Percentiles rank a stretch among this genome's conserved stretches.
phyloP scores from a whole-genome alignment of 805 yeast genomes.

The Zygosaccharomyces rouxii region DNA sequence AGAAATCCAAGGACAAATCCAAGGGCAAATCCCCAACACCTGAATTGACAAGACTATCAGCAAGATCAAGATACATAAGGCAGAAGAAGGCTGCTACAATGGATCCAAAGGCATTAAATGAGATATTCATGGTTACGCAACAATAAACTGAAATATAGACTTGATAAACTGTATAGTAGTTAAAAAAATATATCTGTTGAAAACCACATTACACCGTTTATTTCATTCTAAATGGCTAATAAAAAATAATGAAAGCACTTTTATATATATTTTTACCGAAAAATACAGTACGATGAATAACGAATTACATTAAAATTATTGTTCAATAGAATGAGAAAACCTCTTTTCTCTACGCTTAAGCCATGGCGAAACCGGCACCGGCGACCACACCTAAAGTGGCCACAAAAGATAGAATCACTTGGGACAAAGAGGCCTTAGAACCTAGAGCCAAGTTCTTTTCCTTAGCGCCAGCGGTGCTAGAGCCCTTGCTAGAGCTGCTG shows the following conservation, averaged over 20 bases:
- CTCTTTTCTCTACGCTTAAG: slow-evolving; percentile 17
- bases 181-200: too few species aligned
- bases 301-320: slow-evolving; percentile 1
- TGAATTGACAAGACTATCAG: slow-evolving; percentile 57
- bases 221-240: too few species aligned
- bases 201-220: too few species aligned
- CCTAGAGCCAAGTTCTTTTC: slow-evolving; percentile 28
- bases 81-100: slow-evolving; percentile 89
- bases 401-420: slow-evolving; percentile 32
- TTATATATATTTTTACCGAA: not conserved
- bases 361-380: slow-evolving; percentile 38
- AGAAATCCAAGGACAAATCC: slow-evolving; percentile 25
- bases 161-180: not conserved
- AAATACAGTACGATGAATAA: slow-evolving; percentile 1
- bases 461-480: slow-evolving; percentile 21
- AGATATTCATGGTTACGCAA: slow-evolving; percentile 81
- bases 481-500: slow-evolving; percentile 14
- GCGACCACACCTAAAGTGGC: slow-evolving; percentile 35
- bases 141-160: slow-evolving; percentile 7
- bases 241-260: slow-evolving; percentile 1
- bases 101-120: slow-evolving; percentile 85
- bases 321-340: not conserved
- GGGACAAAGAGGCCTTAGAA: slow-evolving; percentile 29
- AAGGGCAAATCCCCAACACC: slow-evolving; percentile 30
- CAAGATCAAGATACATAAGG: slow-evolving; percentile 80